Evolutionary conservation across 192 early-diverging fungal species (phyloP).

Genomic region (Linderina pennispora): DNA sequence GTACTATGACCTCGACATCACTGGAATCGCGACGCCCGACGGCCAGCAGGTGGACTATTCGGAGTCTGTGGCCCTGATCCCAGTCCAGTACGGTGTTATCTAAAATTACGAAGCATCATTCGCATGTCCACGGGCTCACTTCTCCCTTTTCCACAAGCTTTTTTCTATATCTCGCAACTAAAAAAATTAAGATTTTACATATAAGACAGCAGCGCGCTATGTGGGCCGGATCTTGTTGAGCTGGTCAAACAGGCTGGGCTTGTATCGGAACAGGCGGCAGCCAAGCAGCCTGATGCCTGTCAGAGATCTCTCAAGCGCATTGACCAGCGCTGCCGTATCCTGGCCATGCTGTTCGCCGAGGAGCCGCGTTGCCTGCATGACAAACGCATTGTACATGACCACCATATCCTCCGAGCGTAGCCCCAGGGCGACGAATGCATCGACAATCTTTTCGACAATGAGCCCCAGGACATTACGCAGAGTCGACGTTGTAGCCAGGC

Average conservation of each 20-base stretch:
- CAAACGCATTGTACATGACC: constrained; percentile 14
- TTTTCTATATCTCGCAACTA: neutral
- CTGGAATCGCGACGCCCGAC: constrained; percentile 37
- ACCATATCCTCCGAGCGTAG: constrained; percentile 20
- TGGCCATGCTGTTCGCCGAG: constrained; percentile 3
- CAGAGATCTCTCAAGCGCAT: constrained; percentile 10
- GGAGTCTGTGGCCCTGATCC: constrained; percentile 60
- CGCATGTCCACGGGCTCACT: too few species aligned
- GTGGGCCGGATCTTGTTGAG: constrained; percentile 16
- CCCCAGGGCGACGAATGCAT: constrained; percentile 14
- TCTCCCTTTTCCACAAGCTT: neutral
- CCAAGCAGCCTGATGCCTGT: constrained; percentile 17
- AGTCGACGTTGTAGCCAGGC: constrained; percentile 11
- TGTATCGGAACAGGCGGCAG: constrained; percentile 10
- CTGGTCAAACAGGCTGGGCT: constrained; percentile 14
- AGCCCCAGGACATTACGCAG: constrained; percentile 11
- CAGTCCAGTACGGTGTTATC: constrained; percentile 79
- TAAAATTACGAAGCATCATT: constrained; percentile 27
- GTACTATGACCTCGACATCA: constrained; percentile 71
- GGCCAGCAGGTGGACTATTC: constrained; percentile 64
- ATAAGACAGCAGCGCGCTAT: neutral
- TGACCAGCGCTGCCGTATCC: constrained; percentile 6
- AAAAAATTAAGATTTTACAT: neutral
- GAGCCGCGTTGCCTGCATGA: constrained; percentile 2
- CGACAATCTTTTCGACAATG: constrained; percentile 19